phyloP scores from a whole-genome alignment of 148 eudicot genomes.

The Rhododendron mucronatum region DNA sequence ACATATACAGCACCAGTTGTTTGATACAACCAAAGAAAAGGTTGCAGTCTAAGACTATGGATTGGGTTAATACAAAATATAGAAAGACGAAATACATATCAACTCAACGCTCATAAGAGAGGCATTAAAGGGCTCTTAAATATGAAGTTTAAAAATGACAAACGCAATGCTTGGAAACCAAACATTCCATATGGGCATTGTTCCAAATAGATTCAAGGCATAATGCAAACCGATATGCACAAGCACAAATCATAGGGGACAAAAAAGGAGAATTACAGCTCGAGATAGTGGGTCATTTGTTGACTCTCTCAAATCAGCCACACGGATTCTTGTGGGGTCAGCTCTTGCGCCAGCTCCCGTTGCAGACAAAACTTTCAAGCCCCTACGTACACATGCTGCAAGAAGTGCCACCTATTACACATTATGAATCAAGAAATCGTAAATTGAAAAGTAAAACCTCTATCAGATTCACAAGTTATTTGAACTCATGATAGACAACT shows the following conservation, averaged over 20 bases:
- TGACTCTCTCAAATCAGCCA: slow-evolving; percentile 92
- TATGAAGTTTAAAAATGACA: not conserved
- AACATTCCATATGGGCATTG: not conserved
- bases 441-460: slow-evolving; percentile 2
- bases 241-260: not conserved
- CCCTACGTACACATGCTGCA: slow-evolving; percentile 93
- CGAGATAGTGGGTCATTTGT: slow-evolving; percentile 96
- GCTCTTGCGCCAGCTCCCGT: slow-evolving; percentile 99
- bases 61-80: not conserved
- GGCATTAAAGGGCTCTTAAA: not conserved
- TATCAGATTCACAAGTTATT: not conserved
- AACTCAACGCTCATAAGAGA: not conserved
- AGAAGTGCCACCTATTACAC: slow-evolving; percentile 79
- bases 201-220: not conserved
- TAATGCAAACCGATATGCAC: not conserved
- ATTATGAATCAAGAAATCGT: slow-evolving; percentile 11
- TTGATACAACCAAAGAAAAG: slow-evolving; percentile 5
- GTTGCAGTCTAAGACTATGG: not conserved
- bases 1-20: not conserved
- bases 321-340: slow-evolving; percentile 96
- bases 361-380: slow-evolving; percentile 88
- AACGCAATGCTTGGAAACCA: not conserved
- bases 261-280: slow-evolving; percentile 38
- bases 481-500: not conserved
- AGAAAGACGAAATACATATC: not conserved